Conservation (phyloP, 192 early-diverging fungal species). For the Pilobolus umbonatus region DNA sequence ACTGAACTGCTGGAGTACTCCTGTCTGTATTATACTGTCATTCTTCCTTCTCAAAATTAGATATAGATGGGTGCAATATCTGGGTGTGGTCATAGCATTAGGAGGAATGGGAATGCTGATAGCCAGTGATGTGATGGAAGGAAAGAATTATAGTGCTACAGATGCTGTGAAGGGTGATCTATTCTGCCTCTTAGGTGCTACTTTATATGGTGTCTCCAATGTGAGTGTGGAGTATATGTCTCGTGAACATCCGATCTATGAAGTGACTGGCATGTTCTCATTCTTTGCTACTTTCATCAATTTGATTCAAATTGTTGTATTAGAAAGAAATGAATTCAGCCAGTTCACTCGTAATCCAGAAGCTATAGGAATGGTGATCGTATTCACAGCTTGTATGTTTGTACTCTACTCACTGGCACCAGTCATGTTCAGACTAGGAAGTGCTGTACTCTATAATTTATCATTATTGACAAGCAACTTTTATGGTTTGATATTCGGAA, state of each 20-base stretch:
- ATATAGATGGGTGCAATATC: slow-evolving; percentile 60
- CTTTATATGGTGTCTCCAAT: slow-evolving; percentile 71
- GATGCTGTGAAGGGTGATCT: slow-evolving; percentile 67
- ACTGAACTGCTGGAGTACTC: slow-evolving; percentile 73
- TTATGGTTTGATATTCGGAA: slow-evolving; percentile 71
- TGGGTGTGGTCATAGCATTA: slow-evolving; percentile 65
- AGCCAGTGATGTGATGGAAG: slow-evolving; percentile 59
- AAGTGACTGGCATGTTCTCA: slow-evolving; percentile 69
- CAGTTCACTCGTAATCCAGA: slow-evolving; percentile 17
- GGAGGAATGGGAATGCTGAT: slow-evolving; percentile 66
- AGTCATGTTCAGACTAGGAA: slow-evolving; percentile 65
- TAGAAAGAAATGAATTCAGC: slow-evolving; percentile 58
- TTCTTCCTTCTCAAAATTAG: slow-evolving; percentile 59
- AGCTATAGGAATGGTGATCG: slow-evolving; percentile 53
- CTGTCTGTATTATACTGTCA: slow-evolving; percentile 67
- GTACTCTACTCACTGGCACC: slow-evolving; percentile 65
- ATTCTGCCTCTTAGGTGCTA: slow-evolving; percentile 68
- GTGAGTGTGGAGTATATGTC: slow-evolving; percentile 68
- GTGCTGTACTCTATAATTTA: slow-evolving; percentile 74
- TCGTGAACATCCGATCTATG: slow-evolving; percentile 67
- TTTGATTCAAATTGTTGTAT: slow-evolving; percentile 61
- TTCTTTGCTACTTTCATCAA: slow-evolving; percentile 73
- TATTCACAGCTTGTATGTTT: slow-evolving; percentile 67
- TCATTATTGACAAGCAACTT: slow-evolving; percentile 76
- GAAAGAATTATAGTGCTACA: slow-evolving; percentile 48